Evolutionary conservation across 495 filamentous ascomycete species (phyloP).

Genomic region (Friedmanniomyces simplex): DNA sequence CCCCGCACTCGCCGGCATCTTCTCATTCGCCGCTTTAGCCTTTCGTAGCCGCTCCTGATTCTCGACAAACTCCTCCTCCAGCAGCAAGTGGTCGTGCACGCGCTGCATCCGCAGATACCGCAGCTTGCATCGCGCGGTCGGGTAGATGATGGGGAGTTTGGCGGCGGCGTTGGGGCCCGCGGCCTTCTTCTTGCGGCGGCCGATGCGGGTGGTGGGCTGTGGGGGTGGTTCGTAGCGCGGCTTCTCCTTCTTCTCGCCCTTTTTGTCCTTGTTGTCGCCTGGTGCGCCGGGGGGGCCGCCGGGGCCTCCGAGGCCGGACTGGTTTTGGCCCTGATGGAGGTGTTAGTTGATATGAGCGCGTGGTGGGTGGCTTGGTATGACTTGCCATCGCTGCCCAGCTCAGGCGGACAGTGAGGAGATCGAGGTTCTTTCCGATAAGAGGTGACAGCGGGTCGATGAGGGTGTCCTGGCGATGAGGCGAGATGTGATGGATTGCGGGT

Average conservation of each 20-base stretch:
- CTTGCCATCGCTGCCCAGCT: neutral
- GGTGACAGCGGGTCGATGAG: no score
- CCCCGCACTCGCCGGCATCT: conserved; percentile 38
- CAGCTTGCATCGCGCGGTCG: conserved; percentile 94
- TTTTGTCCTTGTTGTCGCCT: conserved; percentile 20
- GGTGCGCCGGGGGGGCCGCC: conserved; percentile 19
- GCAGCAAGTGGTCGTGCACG: conserved; percentile 90
- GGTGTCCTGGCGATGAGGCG: neutral
- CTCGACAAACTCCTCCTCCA: conserved; percentile 98
- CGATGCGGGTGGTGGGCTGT: conserved; percentile 90
- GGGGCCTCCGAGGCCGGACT: conserved; percentile 20
- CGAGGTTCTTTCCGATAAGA: no score
- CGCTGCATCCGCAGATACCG: conserved; percentile 95
- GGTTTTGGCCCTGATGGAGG: conserved; percentile 15
- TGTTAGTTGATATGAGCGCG: conserved; percentile 6
- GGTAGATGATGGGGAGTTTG: conserved; percentile 87
- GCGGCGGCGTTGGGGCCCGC: conserved; percentile 86
- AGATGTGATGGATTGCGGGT: neutral
- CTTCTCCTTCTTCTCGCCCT: conserved; percentile 74
- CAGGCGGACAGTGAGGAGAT: neutral
- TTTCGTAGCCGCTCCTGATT: conserved; percentile 94
- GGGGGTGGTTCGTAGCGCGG: conserved; percentile 98
- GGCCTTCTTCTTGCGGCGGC: conserved; percentile 93
- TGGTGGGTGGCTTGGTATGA: neutral
- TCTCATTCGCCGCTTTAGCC: conserved; percentile 65